Conservation (phyloP, 2,329 filamentous ascomycete species). For the Thielaviopsis ethacetica region DNA sequence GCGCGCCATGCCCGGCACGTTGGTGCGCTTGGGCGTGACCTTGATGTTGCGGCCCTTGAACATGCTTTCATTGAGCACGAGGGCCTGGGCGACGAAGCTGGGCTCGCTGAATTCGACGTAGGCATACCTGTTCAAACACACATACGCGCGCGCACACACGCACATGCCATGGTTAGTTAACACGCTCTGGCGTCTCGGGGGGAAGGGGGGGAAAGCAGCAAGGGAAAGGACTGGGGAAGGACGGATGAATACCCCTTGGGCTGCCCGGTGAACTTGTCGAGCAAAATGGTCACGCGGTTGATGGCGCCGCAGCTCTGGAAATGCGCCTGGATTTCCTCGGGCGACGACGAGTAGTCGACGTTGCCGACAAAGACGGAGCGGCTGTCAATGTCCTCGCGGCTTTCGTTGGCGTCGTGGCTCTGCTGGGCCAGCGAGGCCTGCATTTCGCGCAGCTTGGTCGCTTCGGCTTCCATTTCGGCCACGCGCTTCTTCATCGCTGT, state of each 20-base stretch:
- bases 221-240: constrained; percentile 11
- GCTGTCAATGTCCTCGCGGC: constrained; percentile 88
- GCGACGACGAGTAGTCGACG: constrained; percentile 91
- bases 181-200: no score
- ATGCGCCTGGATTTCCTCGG: constrained; percentile 95
- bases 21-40: constrained; percentile 88
- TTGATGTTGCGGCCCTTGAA: constrained; percentile 94
- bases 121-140: constrained; percentile 79
- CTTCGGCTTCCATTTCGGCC: constrained; percentile 82
- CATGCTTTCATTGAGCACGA: constrained; percentile 90
- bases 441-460: constrained; percentile 74
- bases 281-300: constrained; percentile 90
- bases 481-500: constrained; percentile 74
- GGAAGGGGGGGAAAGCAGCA: no score
- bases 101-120: constrained; percentile 98
- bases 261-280: constrained; percentile 97
- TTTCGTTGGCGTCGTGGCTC: constrained; percentile 67
- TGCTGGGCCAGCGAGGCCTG: constrained; percentile 74
- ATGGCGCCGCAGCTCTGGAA: constrained; percentile 96
- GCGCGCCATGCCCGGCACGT: constrained; percentile 84
- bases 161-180: no score
- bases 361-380: constrained; percentile 97
- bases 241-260: constrained; percentile 70
- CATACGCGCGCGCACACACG: no score
- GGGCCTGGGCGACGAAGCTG: constrained; percentile 76